These are phyloP conservation scores for Tympanopsis confertula DNA, from an alignment of 2,329 filamentous ascomycete species.

Conservation along the genomic window DNA sequence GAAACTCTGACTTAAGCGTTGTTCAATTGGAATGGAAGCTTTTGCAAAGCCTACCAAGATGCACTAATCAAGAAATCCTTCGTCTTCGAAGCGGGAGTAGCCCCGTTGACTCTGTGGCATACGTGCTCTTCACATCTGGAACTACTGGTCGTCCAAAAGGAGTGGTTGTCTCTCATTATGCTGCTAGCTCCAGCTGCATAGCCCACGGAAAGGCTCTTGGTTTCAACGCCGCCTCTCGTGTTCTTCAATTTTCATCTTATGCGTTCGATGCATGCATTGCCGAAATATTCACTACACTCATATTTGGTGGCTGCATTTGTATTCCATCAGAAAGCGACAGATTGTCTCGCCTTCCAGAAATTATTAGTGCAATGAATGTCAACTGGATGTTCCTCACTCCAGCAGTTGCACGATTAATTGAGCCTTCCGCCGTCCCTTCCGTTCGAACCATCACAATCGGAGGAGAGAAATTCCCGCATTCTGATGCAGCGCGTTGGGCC, in stretches of 20 bases:
- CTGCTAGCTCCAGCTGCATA: constrained; percentile 1
- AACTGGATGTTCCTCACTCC: constrained; percentile 4
- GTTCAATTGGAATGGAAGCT: no score
- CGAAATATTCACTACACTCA: constrained; percentile 5
- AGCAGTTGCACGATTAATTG: constrained; percentile 2
- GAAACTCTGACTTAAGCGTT: no score
- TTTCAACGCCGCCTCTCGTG: background rate
- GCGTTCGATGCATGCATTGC: constrained; percentile 4
- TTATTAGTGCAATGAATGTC: constrained; percentile 4
- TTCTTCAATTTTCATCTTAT: constrained; percentile 3
- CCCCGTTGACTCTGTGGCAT: constrained; percentile 1
- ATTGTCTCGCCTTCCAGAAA: constrained; percentile 2
- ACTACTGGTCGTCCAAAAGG: background rate
- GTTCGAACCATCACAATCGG: background rate
- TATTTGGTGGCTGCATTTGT: constrained; percentile 2
- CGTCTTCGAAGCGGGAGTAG: no score
- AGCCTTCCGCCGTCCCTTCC: constrained; percentile 3
- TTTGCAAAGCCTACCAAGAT: no score
- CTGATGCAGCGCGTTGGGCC: no score
- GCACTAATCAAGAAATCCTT: no score
- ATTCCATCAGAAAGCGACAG: constrained; percentile 1
- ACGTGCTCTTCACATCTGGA: constrained; percentile 3
- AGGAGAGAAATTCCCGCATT: no score
- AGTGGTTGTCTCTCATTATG: background rate
- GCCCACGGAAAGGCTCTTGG: no score